phyloP scores from a whole-genome alignment of 257 asterid genomes.

The Jacaranda mimosifolia region DNA sequence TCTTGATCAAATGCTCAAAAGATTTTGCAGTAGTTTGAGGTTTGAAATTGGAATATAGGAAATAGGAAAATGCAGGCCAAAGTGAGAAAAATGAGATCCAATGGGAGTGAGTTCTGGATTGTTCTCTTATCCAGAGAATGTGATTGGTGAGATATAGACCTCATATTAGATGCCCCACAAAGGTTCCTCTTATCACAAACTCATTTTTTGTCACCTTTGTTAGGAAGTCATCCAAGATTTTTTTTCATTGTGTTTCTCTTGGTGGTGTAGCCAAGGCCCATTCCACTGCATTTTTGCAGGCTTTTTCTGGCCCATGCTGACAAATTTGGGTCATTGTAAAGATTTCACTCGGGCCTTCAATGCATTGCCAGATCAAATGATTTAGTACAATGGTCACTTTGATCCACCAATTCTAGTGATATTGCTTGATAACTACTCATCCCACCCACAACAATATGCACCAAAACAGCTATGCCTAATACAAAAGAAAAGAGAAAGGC shows the following conservation, averaged over 20 bases:
- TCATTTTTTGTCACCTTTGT: neutral
- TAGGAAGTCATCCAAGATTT: neutral
- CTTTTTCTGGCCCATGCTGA: neutral
- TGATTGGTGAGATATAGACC: slow-evolving; percentile 60
- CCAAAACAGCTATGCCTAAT: too few species aligned
- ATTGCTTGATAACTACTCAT: too few species aligned
- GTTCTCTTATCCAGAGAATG: slow-evolving; percentile 66
- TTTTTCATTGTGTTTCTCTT: too few species aligned
- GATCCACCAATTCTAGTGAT: too few species aligned
- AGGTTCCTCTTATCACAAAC: slow-evolving; percentile 62
- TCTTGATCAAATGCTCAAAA: slow-evolving; percentile 25
- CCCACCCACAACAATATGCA: too few species aligned
- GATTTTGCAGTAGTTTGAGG: slow-evolving; percentile 5
- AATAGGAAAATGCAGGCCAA: slow-evolving; percentile 25
- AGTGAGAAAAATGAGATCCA: slow-evolving; percentile 43
- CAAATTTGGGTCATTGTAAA: neutral
- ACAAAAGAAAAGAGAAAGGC: too few species aligned
- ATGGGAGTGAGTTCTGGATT: slow-evolving; percentile 56
- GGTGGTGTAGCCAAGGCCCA: too few species aligned
- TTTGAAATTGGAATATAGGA: slow-evolving; percentile 43
- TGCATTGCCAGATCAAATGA: neutral
- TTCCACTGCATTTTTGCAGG: neutral
- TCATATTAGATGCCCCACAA: slow-evolving; percentile 52
- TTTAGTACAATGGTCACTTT: too few species aligned
- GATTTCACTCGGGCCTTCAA: neutral